Conservation (phyloP, 129 eudicot genomes). For the Flaveria ramosissima region DNA sequence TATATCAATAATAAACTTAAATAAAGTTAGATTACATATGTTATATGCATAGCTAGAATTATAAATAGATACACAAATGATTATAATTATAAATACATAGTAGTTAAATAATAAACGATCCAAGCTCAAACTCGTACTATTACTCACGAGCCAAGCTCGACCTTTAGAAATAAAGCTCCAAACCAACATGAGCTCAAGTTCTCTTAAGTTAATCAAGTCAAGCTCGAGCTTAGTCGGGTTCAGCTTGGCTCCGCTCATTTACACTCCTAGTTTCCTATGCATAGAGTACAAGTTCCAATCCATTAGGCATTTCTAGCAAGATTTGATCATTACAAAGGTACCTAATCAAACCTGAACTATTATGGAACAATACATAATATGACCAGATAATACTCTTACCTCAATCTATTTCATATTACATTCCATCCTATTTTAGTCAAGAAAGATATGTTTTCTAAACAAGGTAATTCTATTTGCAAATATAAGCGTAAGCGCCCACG, state of each 20-base stretch:
- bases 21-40: too few species aligned
- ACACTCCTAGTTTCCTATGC: background rate
- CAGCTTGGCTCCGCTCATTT: background rate
- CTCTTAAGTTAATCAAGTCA: background rate
- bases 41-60: too few species aligned
- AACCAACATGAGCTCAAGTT: background rate
- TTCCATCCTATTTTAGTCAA: constrained; percentile 11
- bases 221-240: background rate
- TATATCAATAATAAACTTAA: background rate
- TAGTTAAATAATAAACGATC: background rate
- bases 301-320: constrained; percentile 1
- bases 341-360: constrained; percentile 19
- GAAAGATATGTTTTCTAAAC: background rate
- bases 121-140: background rate
- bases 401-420: background rate
- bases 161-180: too few species aligned
- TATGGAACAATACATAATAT: constrained; percentile 12
- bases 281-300: background rate
- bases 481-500: background rate
- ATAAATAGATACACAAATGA: too few species aligned
- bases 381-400: background rate
- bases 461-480: constrained; percentile 8
- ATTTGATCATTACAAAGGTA: constrained; percentile 1
- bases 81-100: background rate
- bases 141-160: background rate